Percentiles rank a stretch among this genome's conserved stretches.
Conservation (phyloP, 768 basidiomycete species). For the Russula abietina region DNA sequence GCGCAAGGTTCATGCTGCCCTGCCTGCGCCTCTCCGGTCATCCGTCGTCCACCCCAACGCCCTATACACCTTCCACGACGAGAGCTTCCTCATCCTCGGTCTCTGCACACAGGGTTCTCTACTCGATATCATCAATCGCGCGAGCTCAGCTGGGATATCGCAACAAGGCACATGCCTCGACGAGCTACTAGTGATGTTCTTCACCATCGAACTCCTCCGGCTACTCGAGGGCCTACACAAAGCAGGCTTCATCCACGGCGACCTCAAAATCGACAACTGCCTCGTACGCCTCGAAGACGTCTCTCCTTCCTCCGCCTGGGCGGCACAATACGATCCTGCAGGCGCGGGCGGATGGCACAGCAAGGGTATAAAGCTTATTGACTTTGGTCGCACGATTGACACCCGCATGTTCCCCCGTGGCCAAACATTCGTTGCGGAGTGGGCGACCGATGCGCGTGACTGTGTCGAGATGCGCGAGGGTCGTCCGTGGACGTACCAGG, state of each 20-base stretch:
- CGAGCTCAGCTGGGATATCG: constrained; percentile 64
- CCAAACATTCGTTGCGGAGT: constrained; percentile 82
- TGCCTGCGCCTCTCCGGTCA: constrained; percentile 51
- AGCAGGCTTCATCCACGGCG: constrained; percentile 90
- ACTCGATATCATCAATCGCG: constrained; percentile 86
- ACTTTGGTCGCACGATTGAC: constrained; percentile 96
- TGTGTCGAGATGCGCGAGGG: constrained; percentile 86
- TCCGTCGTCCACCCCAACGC: constrained; percentile 75
- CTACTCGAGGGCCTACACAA: constrained; percentile 76
- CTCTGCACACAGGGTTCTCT: constrained; percentile 88
- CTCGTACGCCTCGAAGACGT: constrained; percentile 86
- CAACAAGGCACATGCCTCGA: constrained; percentile 81
- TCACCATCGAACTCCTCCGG: constrained; percentile 83
- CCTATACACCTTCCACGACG: constrained; percentile 80
- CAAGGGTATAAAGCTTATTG: constrained; percentile 91
- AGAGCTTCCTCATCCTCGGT: constrained; percentile 85
- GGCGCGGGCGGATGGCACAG: constrained; percentile 80
- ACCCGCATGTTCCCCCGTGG: constrained; percentile 68
- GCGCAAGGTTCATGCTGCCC: constrained; percentile 61
- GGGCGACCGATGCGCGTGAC: constrained; percentile 85
- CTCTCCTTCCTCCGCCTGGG: constrained; percentile 64
- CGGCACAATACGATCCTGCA: constrained; percentile 63
- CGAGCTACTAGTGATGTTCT: constrained; percentile 92
- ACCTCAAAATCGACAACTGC: constrained; percentile 99
- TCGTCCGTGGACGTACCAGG: constrained; percentile 87